These are phyloP conservation scores for Backusella luteola DNA, from an alignment of 192 early-diverging fungal genomes.

Conservation along the genomic window DNA sequence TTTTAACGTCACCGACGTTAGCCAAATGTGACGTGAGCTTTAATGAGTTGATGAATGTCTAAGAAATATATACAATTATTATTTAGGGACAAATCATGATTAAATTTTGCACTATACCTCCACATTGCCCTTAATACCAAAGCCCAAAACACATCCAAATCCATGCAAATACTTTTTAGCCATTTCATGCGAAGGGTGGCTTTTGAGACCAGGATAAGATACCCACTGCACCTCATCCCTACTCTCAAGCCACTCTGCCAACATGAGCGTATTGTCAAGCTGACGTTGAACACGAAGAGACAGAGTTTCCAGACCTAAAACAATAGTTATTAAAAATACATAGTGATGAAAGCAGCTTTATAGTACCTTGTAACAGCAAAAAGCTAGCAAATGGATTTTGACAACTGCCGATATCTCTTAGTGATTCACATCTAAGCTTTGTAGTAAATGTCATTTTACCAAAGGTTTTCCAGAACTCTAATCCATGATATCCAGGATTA, in stretches of 20 bases:
- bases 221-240: constrained; percentile 82
- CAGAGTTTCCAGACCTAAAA: constrained; percentile 77
- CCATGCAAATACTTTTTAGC: constrained; percentile 85
- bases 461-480: constrained; percentile 86
- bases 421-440: constrained; percentile 76
- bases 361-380: constrained; percentile 70
- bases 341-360: not conserved
- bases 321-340: not conserved
- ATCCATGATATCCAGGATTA: constrained; percentile 79
- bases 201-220: constrained; percentile 81
- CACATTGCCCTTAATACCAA: constrained; percentile 57
- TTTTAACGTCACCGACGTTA: constrained; percentile 91
- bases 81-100: not conserved
- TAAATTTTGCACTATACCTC: constrained; percentile 1
- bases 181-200: constrained; percentile 72
- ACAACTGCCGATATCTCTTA: constrained; percentile 85
- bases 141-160: constrained; percentile 85
- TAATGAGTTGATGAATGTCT: constrained; percentile 73
- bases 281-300: constrained; percentile 88
- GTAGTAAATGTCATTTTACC: constrained; percentile 77
- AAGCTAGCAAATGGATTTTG: constrained; percentile 89
- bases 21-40: constrained; percentile 86
- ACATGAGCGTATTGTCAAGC: constrained; percentile 69
- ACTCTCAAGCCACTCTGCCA: constrained; percentile 78
- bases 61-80: not conserved